These are phyloP conservation scores for Aspergillus kassunensis DNA, from an alignment of 495 filamentous ascomycete genomes.

Conservation along the genomic window DNA sequence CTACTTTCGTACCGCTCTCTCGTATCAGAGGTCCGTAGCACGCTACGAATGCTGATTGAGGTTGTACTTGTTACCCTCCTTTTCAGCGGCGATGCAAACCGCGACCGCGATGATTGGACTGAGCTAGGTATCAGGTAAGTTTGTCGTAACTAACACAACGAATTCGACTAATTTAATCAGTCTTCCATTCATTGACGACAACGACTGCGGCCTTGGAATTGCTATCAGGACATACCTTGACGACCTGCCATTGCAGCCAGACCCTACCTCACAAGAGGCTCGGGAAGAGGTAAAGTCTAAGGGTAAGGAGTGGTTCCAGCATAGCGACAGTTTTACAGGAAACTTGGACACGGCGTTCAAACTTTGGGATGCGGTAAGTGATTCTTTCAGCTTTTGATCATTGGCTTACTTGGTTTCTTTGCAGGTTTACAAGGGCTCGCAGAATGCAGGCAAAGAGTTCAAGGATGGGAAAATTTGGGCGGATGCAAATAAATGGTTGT, in stretches of 20 bases:
- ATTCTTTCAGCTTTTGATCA: neutral
- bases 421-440: slow-evolving; percentile 62
- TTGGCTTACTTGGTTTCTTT: slow-evolving; percentile 1
- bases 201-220: slow-evolving; percentile 82
- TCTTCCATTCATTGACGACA: slow-evolving; percentile 79
- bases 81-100: slow-evolving; percentile 68
- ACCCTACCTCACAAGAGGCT: slow-evolving; percentile 55
- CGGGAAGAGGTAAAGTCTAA: slow-evolving; percentile 57
- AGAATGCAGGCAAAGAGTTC: slow-evolving; percentile 60
- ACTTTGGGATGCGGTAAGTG: slow-evolving; percentile 74
- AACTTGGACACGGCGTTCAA: slow-evolving; percentile 78
- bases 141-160: neutral
- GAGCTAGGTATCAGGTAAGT: slow-evolving; percentile 70
- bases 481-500: slow-evolving; percentile 63
- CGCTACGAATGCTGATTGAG: slow-evolving; percentile 78
- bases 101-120: slow-evolving; percentile 65
- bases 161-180: slow-evolving; percentile 37
- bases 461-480: slow-evolving; percentile 60
- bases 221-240: slow-evolving; percentile 92
- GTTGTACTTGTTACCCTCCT: slow-evolving; percentile 73
- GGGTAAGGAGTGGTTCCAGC: slow-evolving; percentile 70
- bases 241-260: slow-evolving; percentile 58
- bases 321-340: slow-evolving; percentile 66
- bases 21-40: slow-evolving; percentile 69
- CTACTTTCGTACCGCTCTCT: slow-evolving; percentile 83